Percentiles rank a stretch among this genome's conserved stretches.
phyloP scores from a whole-genome alignment of 176 grass and related monocot genomes.

The Zea mays region DNA sequence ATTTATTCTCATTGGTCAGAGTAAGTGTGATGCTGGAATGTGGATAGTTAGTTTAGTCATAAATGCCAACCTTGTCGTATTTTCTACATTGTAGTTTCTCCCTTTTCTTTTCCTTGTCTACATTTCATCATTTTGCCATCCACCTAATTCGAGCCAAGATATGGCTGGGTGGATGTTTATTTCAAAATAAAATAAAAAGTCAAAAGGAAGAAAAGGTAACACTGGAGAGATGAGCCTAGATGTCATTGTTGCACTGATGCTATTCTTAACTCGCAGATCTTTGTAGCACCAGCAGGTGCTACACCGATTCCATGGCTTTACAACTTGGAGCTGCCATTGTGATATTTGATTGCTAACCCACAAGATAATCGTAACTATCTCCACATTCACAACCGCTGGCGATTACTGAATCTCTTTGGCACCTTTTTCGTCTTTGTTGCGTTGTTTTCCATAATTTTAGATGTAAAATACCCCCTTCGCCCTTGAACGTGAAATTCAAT shows the following conservation, averaged over 20 bases:
- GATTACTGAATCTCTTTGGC: not conserved
- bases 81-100: constrained; percentile 4
- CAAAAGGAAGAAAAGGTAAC: not conserved
- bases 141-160: not conserved
- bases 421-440: not conserved
- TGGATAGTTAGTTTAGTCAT: constrained; percentile 44
- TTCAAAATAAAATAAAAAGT: not conserved
- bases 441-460: not conserved
- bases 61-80: constrained; percentile 19
- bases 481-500: not conserved
- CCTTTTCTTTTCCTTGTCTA: constrained; percentile 8
- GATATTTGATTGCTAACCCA: not conserved
- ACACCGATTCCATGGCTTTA: not conserved
- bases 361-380: not conserved
- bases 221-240: not conserved
- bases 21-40: constrained; percentile 49
- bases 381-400: not conserved
- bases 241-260: not conserved
- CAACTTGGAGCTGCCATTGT: not conserved
- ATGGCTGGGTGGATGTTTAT: not conserved
- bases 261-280: not conserved
- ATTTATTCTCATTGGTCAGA: constrained; percentile 43
- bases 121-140: constrained; percentile 3
- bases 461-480: not conserved
- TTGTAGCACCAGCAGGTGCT: not conserved